Base-by-base conservation (phyloP, 2,329 filamentous ascomycete species). In the Arthrobotrys iridis region DNA sequence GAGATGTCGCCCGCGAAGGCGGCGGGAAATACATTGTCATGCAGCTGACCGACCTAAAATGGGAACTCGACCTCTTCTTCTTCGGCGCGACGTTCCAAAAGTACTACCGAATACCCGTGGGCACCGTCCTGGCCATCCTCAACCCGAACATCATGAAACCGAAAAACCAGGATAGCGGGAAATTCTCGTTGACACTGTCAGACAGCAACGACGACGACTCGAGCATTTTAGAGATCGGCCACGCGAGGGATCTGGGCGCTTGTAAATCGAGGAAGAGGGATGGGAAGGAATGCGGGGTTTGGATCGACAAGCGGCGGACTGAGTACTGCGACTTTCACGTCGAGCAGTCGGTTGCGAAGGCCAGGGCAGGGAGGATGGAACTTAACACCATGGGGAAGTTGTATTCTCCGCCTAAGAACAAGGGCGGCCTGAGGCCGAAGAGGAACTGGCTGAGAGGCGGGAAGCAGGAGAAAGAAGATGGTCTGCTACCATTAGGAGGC, bases 241-340 rank as follows among this genome's bases (percentile, higher is more conserved):
- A 86, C 20, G 88, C 93, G 8, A 87, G 93, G 52, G 94, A 99
- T 82, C 84, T 99, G 1, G 93, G 92, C 0, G 96, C 91, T 81
- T 99, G 95, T 83, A 93, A 93, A 80, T 88, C 89, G 4, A 84
- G 93, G 77, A 93, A 91, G 81, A 94, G 91, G 80, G 93, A 97
- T 80, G 94, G 95, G 40, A 87, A 91, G 67, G 84, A 87, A 50
- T 99, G 95, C 82, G 88, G 87, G 33, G 84, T 87, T 26, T 99
- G 95, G 95, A 86, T 99, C 73, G 94, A 99, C 82, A 88, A 88
- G 77, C 89, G 93, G 62, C 92, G 93, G 79, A 97, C 93, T 0
- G 90, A 96, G 79, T 92, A 91, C 81, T 99, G 95, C 83, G 93
- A 97, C 77, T 99, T 91, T 79, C 95, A 99, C 82, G 88, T 96